phyloP scores from a whole-genome alignment of 2,329 filamentous ascomycete species.

The Hypomyces perniciosus region DNA sequence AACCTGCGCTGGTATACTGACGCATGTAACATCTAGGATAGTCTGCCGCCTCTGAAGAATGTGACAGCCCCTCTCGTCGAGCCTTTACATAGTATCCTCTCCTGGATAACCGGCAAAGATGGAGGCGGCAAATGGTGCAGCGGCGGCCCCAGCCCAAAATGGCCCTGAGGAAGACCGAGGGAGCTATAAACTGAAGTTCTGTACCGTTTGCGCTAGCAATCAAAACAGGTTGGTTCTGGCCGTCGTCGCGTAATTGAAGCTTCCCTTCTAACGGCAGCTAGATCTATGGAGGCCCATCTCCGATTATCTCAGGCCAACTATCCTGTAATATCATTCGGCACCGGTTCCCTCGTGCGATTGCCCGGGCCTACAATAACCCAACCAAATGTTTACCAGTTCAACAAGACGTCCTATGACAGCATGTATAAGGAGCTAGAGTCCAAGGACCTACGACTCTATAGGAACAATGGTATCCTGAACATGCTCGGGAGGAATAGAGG shows the following conservation, averaged over 20 bases:
- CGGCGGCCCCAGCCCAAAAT: conserved; percentile 31
- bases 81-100: conserved; percentile 6
- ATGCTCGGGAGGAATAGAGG: conserved; percentile 90
- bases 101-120: conserved; percentile 21
- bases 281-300: conserved; percentile 89
- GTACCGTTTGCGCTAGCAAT: conserved; percentile 98
- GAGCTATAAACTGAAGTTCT: conserved; percentile 90
- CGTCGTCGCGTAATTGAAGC: neutral
- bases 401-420: conserved; percentile 87
- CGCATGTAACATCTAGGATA: neutral
- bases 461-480: conserved; percentile 85
- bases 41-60: conserved; percentile 16
- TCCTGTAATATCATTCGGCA: conserved; percentile 97
- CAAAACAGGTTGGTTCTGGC: conserved; percentile 70
- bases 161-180: conserved; percentile 44
- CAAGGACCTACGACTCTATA: conserved; percentile 84
- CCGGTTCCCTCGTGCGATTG: conserved; percentile 86
- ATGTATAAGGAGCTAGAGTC: conserved; percentile 87
- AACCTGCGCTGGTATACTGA: conserved; percentile 4
- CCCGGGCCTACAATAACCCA: conserved; percentile 87
- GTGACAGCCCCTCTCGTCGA: conserved; percentile 12
- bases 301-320: conserved; percentile 80
- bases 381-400: conserved; percentile 97
- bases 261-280: conserved; percentile 14
- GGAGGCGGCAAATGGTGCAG: conserved; percentile 39